Evolutionary conservation across 2,329 filamentous ascomycete genomes (phyloP).

Genomic region (Colletotrichum shisoi): DNA sequence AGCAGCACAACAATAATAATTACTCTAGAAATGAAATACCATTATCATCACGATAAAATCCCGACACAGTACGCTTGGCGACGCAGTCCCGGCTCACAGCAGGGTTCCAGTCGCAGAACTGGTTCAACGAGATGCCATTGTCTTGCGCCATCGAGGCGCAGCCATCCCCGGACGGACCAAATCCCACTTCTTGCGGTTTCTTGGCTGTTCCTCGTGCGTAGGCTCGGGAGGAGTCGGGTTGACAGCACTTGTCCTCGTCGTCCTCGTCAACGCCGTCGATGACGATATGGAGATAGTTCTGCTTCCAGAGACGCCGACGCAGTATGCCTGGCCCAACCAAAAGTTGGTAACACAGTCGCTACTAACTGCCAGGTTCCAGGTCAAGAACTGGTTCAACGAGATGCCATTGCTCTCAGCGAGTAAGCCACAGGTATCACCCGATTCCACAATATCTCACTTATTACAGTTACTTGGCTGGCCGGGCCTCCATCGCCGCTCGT

Average conservation of each 20-base stretch:
- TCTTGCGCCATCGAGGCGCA: constrained; percentile 28
- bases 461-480: constrained; percentile 7
- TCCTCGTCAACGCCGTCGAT: too few species aligned
- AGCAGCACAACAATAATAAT: too few species aligned
- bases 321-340: constrained; percentile 43
- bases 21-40: too few species aligned
- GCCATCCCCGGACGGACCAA: constrained; percentile 34
- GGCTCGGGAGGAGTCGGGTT: constrained; percentile 30
- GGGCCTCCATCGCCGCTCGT: too few species aligned
- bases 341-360: constrained; percentile 42
- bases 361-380: constrained; percentile 41
- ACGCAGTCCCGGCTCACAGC: constrained; percentile 41
- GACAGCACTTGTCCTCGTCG: too few species aligned
- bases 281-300: too few species aligned
- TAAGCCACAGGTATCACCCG: constrained; percentile 37
- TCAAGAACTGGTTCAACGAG: constrained; percentile 33
- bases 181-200: constrained; percentile 39
- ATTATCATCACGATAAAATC: constrained; percentile 14
- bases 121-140: constrained; percentile 33
- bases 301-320: constrained; percentile 13
- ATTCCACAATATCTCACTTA: constrained; percentile 35
- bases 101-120: constrained; percentile 40
- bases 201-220: constrained; percentile 39
- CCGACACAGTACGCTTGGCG: constrained; percentile 43
- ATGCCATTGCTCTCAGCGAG: constrained; percentile 31